Evolutionary conservation across 1,139 yeast species (phyloP), one percentile per base, ranked within the genome.

Genomic region (Martiniozyma asiatica): DNA sequence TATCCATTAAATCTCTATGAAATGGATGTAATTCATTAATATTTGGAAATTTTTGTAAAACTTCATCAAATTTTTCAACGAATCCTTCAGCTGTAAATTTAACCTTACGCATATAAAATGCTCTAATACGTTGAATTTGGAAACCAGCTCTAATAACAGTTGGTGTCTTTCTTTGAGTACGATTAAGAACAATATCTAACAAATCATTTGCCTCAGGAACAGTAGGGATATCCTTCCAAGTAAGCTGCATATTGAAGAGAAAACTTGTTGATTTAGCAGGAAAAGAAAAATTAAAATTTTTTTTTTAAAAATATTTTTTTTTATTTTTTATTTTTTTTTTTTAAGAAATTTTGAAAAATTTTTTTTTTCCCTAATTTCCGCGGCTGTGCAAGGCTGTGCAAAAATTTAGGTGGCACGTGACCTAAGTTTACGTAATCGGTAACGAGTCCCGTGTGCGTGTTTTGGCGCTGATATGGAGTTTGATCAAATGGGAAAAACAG

Each of bases 21-120:
- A 89, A 89, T 3, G 99, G 99, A 56, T 89, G 99, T 37, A 89
- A 82, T 54, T 92, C 98, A 56, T 92, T 87, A 44, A 89, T 82
- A 56, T 89, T 82, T 38, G 99, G 99, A 63, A 89, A 89, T 8
- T 94, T 92, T 36, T 71, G 68, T 36, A 89, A 63, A 41, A 89
- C 63, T 44, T 84, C 95, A 40, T 73, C 77, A 45, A 87, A 77
- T 62, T 89, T 89, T 57, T 89, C 98, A 42, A 73, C 67, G 51
- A 92, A 92, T 15, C 98, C 97, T 55, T 89, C 98, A 36, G 93
- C 82, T 9, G 98, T 89, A 55, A 73, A 89, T 51, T 81, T 80
- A 40, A 89, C 98, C 55, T 89, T 89, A 64, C 98, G 73, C 96
- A 89, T 89, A 60, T 89, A 89, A 51, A 89, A 89, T n/a, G 95